These are phyloP conservation scores for Cinchona pubescens DNA, from an alignment of 257 asterid genomes.

Conservation along the genomic window DNA sequence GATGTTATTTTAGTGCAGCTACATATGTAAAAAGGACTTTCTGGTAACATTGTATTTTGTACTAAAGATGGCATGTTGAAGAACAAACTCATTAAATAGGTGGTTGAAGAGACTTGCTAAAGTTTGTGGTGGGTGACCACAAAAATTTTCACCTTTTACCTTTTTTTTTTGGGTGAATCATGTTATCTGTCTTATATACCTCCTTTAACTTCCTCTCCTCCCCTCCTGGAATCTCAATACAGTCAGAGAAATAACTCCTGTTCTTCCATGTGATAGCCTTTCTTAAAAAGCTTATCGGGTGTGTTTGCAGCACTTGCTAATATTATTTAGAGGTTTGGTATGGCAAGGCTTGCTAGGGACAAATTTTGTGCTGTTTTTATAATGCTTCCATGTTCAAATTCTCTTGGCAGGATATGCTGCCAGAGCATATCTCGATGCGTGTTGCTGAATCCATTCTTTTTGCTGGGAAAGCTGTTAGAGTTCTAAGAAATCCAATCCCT, in stretches of 20 bases:
- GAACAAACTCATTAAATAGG: background rate
- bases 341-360: background rate
- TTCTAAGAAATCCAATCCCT: conserved; percentile 93
- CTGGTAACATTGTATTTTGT: background rate
- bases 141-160: too few relatives aligned
- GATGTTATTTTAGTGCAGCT: background rate
- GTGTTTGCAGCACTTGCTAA: background rate
- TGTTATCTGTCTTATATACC: background rate
- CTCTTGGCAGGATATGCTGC: conserved; percentile 86
- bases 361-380: background rate
- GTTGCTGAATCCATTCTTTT: conserved; percentile 84
- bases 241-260: background rate
- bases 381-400: conserved; percentile 2
- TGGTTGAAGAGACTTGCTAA: background rate
- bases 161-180: background rate
- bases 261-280: background rate
- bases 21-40: background rate
- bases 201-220: background rate
- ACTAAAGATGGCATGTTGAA: background rate
- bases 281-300: background rate
- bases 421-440: conserved; percentile 76
- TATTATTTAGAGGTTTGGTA: background rate
- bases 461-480: conserved; percentile 96
- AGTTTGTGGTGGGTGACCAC: background rate
- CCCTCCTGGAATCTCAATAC: background rate